Evolutionary conservation across 1,284 basidiomycete genomes (phyloP), one percentile per base, ranked within the genome.

Genomic region (Takashimella tepidaria): DNA sequence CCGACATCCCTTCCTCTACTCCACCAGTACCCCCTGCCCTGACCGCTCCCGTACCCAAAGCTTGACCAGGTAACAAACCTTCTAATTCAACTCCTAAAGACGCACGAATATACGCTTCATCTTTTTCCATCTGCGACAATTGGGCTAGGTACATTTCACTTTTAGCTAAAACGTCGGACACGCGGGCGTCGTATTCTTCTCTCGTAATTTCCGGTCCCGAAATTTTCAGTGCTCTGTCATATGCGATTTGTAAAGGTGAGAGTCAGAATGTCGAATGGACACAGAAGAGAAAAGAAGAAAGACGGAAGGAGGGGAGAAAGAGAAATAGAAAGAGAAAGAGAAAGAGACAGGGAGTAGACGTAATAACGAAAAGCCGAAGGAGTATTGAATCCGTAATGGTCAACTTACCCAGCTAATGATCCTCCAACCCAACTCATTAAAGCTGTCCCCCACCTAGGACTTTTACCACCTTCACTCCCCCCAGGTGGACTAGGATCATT

Each of bases 361-460:
- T 11, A 40, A 40, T 11, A 40, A n/a, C n/a, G n/a, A n/a, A n/a
- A n/a, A n/a, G n/a, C n/a, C n/a, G n/a, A n/a, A n/a, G n/a, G n/a
- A n/a, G n/a, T 20, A 13, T 20, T 3, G 3, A 10, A 21, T 27
- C 12, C 5, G 16, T 8, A 22, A 3, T 2, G 25, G 12, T n/a
- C 10, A 27, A 77, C 85, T 62, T 72, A 90, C 86, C 92, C 93
- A 2, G 91, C 89, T 13, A 97, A 74, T 31, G 89, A 92, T 0
- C 89, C 92, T 3, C 92, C 92, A n/a, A 97, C 84, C 92, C 92
- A 97, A 0, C 86, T 81, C 72, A 92, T 79, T 31, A 84, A 79
- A 1, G 84, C 83, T 2, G 91, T 86, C 5, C 84, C 77, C 75
- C 92, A 95, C 0, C 89, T 86, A 0, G 92, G 92, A 1, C 88